A percentile compares a stretch with the other conserved stretches of the same genome.
phyloP scores from a whole-genome alignment of 441 rosid species.

The Syzygium malaccense region DNA sequence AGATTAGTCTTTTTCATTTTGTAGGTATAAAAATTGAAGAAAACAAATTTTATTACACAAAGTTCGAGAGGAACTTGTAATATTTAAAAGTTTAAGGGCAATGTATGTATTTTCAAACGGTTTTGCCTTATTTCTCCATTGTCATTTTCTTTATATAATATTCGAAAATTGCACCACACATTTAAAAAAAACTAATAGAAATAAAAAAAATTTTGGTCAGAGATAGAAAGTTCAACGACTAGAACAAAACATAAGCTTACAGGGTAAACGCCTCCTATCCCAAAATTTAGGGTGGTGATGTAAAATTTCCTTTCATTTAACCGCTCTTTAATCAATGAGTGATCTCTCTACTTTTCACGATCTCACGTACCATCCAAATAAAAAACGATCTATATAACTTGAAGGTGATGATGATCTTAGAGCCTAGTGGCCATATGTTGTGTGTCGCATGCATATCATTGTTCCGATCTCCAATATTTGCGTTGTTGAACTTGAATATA shows the following conservation, averaged over 20 bases:
- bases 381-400: background rate
- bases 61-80: background rate
- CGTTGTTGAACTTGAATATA: background rate
- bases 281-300: background rate
- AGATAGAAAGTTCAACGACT: background rate
- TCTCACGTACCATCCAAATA: background rate
- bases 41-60: background rate
- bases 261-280: background rate
- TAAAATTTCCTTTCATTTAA: background rate
- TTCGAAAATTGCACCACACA: background rate
- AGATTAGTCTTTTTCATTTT: background rate
- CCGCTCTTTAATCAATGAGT: background rate
- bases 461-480: background rate
- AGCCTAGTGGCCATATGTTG: background rate
- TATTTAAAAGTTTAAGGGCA: background rate
- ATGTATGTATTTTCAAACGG: background rate
- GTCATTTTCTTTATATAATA: background rate
- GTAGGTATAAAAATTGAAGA: background rate
- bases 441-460: background rate
- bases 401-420: background rate
- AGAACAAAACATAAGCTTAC: background rate
- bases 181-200: background rate
- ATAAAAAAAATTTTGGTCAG: too few species aligned
- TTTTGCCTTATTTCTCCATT: background rate
- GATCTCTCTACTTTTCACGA: background rate